These are phyloP conservation scores for Sequoiadendron giganteum DNA, from an alignment of 75 land plant species.

Conservation along the genomic window DNA sequence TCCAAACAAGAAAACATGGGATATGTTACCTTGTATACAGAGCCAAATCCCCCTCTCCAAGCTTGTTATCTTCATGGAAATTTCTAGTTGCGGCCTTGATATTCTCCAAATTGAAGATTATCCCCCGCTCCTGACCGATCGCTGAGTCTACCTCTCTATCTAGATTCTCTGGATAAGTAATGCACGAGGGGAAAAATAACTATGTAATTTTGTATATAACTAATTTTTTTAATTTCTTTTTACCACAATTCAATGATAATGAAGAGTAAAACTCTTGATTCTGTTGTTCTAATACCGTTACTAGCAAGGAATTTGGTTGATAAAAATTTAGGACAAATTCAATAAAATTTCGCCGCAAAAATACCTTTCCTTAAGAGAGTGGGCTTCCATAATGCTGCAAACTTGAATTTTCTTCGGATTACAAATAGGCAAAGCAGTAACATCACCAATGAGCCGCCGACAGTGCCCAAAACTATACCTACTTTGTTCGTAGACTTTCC, in stretches of 20 bases:
- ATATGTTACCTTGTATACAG: conserved; percentile 6
- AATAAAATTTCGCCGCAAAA: too few relatives aligned
- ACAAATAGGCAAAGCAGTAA: background rate
- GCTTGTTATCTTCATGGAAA: conserved; percentile 4
- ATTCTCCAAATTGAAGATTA: background rate
- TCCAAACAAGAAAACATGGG: background rate
- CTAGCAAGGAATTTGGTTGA: too few relatives aligned
- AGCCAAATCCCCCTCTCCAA: conserved; percentile 5
- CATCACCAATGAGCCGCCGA: background rate
- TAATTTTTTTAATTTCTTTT: background rate
- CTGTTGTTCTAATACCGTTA: too few relatives aligned
- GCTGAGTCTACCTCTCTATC: background rate
- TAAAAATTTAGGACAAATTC: too few relatives aligned
- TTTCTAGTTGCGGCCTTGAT: background rate
- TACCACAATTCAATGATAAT: background rate
- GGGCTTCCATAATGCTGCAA: background rate
- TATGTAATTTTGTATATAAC: background rate
- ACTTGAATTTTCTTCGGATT: background rate
- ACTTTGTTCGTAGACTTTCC: background rate
- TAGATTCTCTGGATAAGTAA: background rate
- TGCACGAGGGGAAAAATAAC: background rate
- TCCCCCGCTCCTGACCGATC: background rate
- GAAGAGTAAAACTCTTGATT: background rate
- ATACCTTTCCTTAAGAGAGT: background rate
- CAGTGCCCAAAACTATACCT: background rate